Percentiles rank a stretch among this genome's conserved stretches.
Conservation (phyloP, 305 asterid genomes). For the Fraxinus paxiana region DNA sequence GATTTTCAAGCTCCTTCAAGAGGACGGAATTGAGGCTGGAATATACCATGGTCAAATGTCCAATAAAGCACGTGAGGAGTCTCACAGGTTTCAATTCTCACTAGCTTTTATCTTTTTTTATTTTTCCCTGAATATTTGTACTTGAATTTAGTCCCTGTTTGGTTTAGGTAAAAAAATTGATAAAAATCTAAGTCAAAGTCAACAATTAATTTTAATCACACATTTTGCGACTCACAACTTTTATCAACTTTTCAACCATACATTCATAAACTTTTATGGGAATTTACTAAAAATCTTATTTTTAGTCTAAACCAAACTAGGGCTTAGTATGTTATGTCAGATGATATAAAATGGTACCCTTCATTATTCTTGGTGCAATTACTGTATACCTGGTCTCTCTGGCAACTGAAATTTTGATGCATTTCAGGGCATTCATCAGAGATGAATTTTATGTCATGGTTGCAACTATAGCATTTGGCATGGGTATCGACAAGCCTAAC, state of each 20-base stretch:
- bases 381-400: background rate
- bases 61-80: slow-evolving; percentile 69
- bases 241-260: background rate
- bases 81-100: slow-evolving; percentile 57
- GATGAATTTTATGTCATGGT: slow-evolving; percentile 93
- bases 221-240: background rate
- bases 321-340: background rate
- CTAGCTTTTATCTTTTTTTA: slow-evolving; percentile 5
- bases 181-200: background rate
- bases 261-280: background rate
- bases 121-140: background rate
- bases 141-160: background rate
- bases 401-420: slow-evolving; percentile 20
- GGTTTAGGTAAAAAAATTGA: background rate
- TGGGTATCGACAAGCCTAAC: slow-evolving; percentile 97
- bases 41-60: slow-evolving; percentile 89
- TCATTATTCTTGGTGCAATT: background rate
- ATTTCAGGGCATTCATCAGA: slow-evolving; percentile 77
- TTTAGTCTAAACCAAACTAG: background rate
- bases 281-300: background rate
- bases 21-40: slow-evolving; percentile 67
- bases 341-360: background rate
- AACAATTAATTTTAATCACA: background rate
- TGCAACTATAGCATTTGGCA: slow-evolving; percentile 96
- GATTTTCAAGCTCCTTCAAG: slow-evolving; percentile 53